phyloP scores from a whole-genome alignment of 192 early-diverging fungal species.

The Dissophora ornata region DNA sequence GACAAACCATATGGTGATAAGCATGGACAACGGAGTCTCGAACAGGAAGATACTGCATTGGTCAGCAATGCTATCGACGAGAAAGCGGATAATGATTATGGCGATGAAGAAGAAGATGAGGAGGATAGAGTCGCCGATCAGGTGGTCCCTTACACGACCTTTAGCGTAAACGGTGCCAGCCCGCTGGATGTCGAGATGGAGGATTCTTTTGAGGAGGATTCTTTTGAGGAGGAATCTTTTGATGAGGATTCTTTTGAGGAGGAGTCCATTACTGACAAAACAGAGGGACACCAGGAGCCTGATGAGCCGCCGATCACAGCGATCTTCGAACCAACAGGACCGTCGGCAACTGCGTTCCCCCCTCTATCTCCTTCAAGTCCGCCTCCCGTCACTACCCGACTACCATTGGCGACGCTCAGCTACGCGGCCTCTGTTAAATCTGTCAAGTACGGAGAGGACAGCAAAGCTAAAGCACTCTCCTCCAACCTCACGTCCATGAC shows the following conservation, averaged over 20 bases:
- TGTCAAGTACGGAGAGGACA: conserved; percentile 29
- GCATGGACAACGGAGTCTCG: too few relatives aligned
- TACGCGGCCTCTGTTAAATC: conserved; percentile 38
- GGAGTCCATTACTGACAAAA: not conserved
- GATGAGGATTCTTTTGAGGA: conserved; percentile 21
- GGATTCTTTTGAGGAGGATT: conserved; percentile 22
- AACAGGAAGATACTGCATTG: too few relatives aligned
- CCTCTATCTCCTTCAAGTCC: not conserved
- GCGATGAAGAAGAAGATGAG: conserved; percentile 32
- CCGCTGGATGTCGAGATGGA: conserved; percentile 45
- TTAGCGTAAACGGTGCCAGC: conserved; percentile 15
- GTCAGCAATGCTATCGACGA: too few relatives aligned
- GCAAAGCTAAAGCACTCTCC: conserved; percentile 5
- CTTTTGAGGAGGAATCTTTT: conserved; percentile 15
- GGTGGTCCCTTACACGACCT: conserved; percentile 21
- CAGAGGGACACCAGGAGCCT: not conserved
- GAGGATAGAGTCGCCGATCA: conserved; percentile 18
- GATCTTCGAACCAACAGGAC: not conserved
- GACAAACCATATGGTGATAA: too few relatives aligned
- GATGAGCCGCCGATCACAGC: not conserved
- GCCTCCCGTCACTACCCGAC: not conserved
- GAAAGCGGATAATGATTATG: too few relatives aligned
- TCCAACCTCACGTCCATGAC: conserved; percentile 29
- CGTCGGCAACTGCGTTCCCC: conserved; percentile 4
- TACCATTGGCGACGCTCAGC: conserved; percentile 13